Percentiles rank a stretch among this genome's conserved stretches.
Conservation (phyloP, 345 rosid species). For the Populus davidiana region DNA sequence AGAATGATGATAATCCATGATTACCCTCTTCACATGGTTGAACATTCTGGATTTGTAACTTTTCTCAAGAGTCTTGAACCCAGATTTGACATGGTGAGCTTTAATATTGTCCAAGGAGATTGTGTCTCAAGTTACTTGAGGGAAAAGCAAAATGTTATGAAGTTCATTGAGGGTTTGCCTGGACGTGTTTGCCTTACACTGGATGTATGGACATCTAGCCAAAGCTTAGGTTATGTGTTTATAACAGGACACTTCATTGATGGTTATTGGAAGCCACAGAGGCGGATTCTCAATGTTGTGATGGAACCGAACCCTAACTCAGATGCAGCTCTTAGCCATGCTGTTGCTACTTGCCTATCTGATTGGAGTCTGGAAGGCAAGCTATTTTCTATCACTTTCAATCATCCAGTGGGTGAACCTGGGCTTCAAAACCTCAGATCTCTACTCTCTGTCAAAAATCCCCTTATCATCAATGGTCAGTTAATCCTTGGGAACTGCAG, state of each 20-base stretch:
- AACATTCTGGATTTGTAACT: constrained; percentile 67
- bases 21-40: constrained; percentile 91
- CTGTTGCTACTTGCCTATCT: constrained; percentile 73
- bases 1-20: constrained; percentile 86
- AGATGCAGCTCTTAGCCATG: constrained; percentile 62
- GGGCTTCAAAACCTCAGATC: constrained; percentile 65
- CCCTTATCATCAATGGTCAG: constrained; percentile 75
- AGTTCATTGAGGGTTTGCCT: constrained; percentile 61
- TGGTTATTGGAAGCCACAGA: constrained; percentile 73
- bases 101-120: constrained; percentile 82
- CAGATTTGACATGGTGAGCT: constrained; percentile 58
- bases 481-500: constrained; percentile 65
- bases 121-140: constrained; percentile 77
- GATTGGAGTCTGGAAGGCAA: constrained; percentile 84
- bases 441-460: constrained; percentile 63
- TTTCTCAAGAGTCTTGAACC: constrained; percentile 84
- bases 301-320: constrained; percentile 85
- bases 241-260: constrained; percentile 78
- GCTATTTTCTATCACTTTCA: constrained; percentile 67
- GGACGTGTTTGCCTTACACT: constrained; percentile 72
- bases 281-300: constrained; percentile 72
- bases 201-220: constrained; percentile 72
- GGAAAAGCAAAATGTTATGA: constrained; percentile 76
- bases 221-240: constrained; percentile 67
- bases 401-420: constrained; percentile 48